Percentiles rank a stretch among this genome's conserved stretches.
phyloP scores from a whole-genome alignment of 2,329 filamentous ascomycete species.

The Calonectria hawksworthii region DNA sequence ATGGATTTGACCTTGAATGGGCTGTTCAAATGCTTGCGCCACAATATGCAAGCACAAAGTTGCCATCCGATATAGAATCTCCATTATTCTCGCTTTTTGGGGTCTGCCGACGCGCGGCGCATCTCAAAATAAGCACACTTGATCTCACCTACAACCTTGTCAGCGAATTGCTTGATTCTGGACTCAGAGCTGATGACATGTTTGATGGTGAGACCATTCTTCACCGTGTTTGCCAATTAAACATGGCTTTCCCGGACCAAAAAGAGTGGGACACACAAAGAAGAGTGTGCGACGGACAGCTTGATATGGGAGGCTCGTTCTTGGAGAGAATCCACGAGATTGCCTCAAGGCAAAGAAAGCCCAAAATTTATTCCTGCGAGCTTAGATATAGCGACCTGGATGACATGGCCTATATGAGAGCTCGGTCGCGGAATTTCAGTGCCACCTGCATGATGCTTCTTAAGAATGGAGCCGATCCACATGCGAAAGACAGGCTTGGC shows the following conservation, averaged over 20 bases:
- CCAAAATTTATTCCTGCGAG: background rate
- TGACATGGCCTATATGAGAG: background rate
- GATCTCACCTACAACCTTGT: background rate
- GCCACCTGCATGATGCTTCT: background rate
- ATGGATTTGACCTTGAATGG: background rate
- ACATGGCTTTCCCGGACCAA: background rate
- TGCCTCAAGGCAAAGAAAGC: background rate
- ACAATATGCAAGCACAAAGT: background rate
- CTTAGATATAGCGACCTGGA: background rate
- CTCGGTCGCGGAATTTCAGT: background rate
- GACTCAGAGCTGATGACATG: background rate
- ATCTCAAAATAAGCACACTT: slow-evolving; percentile 4
- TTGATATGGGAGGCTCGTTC: background rate
- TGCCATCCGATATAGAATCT: background rate
- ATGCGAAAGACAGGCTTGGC: background rate
- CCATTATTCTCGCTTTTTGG: slow-evolving; percentile 12
- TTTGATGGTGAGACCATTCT: slow-evolving; percentile 6
- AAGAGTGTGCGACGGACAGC: background rate
- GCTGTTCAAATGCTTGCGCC: background rate
- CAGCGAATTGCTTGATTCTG: background rate
- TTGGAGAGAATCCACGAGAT: background rate
- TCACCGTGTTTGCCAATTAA: background rate
- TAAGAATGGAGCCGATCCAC: background rate
- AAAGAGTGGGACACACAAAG: background rate
- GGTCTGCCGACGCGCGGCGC: background rate